phyloP scores from a whole-genome alignment of 2,329 filamentous ascomycete genomes.

The Macroventuria anomochaeta region DNA sequence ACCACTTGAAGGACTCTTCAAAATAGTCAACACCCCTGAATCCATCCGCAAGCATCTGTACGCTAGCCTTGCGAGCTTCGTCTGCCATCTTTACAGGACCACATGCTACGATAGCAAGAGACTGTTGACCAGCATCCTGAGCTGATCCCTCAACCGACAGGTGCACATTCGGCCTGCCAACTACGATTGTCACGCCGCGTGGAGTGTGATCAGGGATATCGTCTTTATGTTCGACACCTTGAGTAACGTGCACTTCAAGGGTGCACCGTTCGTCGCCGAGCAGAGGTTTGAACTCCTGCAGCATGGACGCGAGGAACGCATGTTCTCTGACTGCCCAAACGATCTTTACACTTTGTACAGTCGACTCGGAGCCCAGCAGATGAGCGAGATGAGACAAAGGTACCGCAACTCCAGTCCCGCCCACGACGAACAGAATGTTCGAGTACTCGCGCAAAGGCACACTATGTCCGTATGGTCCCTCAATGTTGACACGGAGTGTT shows the following conservation, averaged over 20 bases:
- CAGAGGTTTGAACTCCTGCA: conserved; percentile 30
- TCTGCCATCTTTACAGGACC: conserved; percentile 56
- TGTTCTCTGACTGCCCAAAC: conserved; percentile 46
- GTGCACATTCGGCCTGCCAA: conserved; percentile 50
- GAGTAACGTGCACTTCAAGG: conserved; percentile 38
- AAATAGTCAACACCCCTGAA: conserved; percentile 51
- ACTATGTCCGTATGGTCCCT: conserved; percentile 58
- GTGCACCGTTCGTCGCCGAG: conserved; percentile 35
- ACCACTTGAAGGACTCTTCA: conserved; percentile 58
- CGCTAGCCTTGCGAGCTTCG: conserved; percentile 51
- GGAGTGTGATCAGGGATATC: conserved; percentile 24
- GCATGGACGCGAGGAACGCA: conserved; percentile 34
- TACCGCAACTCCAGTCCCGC: conserved; percentile 46
- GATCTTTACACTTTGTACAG: conserved; percentile 32
- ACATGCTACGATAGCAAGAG: conserved; percentile 53
- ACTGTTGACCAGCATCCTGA: conserved; percentile 32
- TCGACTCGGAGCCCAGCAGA: conserved; percentile 25
- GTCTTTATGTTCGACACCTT: conserved; percentile 32
- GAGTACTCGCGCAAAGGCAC: conserved; percentile 52
- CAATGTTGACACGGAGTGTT: conserved; percentile 52
- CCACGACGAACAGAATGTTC: conserved; percentile 46
- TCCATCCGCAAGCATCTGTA: conserved; percentile 40
- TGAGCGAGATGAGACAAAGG: conserved; percentile 39
- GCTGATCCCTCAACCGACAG: conserved; percentile 45
- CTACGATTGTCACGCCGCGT: conserved; percentile 35